A percentile compares a stretch with the other conserved stretches of the same genome.
Evolutionary conservation across 2,329 filamentous ascomycete species (phyloP).

Genomic region (Pseudocercospora fijiensis): DNA sequence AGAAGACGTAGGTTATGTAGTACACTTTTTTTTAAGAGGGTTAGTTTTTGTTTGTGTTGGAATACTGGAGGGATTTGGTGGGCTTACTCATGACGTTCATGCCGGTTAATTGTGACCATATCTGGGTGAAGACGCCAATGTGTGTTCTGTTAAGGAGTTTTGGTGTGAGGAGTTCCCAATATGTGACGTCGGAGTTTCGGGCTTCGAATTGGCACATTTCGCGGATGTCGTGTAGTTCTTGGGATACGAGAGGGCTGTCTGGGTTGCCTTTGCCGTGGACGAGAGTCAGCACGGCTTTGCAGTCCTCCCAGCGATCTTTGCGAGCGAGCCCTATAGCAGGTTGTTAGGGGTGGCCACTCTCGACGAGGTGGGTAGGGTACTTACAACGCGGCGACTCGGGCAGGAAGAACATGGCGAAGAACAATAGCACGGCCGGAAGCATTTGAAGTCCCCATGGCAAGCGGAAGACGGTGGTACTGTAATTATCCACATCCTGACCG

Average conservation of each 20-base stretch:
- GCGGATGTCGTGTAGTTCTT: slow-evolving; percentile 71
- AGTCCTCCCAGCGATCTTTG: slow-evolving; percentile 49
- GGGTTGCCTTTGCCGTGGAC: slow-evolving; percentile 44
- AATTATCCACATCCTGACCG: slow-evolving; percentile 36
- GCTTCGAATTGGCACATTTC: slow-evolving; percentile 68
- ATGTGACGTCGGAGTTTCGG: slow-evolving; percentile 67
- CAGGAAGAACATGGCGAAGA: slow-evolving; percentile 44
- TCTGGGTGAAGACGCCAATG: slow-evolving; percentile 69
- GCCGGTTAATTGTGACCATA: slow-evolving; percentile 68
- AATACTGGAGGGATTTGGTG: background rate
- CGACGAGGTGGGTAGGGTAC: slow-evolving; percentile 18
- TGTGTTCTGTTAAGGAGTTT: slow-evolving; percentile 69
- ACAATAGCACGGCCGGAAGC: slow-evolving; percentile 38
- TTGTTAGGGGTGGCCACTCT: background rate
- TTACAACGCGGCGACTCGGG: slow-evolving; percentile 44
- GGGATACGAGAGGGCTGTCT: slow-evolving; percentile 55
- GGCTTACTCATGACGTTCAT: slow-evolving; percentile 66
- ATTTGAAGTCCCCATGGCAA: slow-evolving; percentile 11
- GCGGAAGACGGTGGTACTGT: slow-evolving; percentile 33
- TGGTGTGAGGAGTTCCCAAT: slow-evolving; percentile 68
- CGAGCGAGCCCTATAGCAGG: slow-evolving; percentile 41
- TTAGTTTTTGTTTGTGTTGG: background rate
- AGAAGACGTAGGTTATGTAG: slow-evolving; percentile 59
- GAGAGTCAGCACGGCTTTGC: slow-evolving; percentile 43
- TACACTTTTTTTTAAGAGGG: slow-evolving; percentile 9